A percentile compares a stretch with the other conserved stretches of the same genome.
phyloP scores from a whole-genome alignment of 139 green algal genomes.

The Gonium pectorale region DNA sequence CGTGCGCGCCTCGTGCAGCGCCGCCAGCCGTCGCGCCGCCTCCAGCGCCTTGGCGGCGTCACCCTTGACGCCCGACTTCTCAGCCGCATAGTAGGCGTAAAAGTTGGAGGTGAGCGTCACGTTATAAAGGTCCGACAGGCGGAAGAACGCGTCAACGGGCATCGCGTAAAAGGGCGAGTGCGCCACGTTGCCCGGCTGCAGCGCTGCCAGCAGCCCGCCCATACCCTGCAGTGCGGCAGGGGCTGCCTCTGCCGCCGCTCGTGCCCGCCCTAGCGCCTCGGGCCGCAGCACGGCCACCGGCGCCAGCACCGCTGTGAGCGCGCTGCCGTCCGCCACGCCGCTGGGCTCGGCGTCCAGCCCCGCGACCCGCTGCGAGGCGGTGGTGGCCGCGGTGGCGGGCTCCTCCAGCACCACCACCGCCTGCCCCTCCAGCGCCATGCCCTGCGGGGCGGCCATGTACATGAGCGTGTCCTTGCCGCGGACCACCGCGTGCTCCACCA shows the following conservation, averaged over 20 bases:
- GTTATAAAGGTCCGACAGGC: slow-evolving; percentile 22
- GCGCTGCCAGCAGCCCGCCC: not conserved
- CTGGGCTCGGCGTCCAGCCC: not conserved
- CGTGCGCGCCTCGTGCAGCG: slow-evolving; percentile 28
- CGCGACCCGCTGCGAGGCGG: slow-evolving; percentile 7
- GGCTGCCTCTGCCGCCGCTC: not conserved
- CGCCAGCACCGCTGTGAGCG: slow-evolving; percentile 31
- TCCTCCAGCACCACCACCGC: slow-evolving; percentile 31
- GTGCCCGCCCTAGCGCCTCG: slow-evolving; percentile 11
- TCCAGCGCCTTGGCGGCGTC: slow-evolving; percentile 38
- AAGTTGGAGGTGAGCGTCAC: slow-evolving; percentile 31
- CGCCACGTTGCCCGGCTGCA: slow-evolving; percentile 8
- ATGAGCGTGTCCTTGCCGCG: slow-evolving; percentile 55
- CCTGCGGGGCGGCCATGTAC: slow-evolving; percentile 24
- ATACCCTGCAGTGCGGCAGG: not conserved
- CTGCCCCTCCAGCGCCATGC: slow-evolving; percentile 20
- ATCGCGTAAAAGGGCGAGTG: slow-evolving; percentile 33
- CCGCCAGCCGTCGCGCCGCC: slow-evolving; percentile 12
- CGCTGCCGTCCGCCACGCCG: not conserved
- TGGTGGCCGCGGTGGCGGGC: not conserved
- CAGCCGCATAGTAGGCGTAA: slow-evolving; percentile 26
- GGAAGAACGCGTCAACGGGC: slow-evolving; percentile 37
- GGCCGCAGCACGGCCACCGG: slow-evolving; percentile 38
- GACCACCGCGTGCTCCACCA: slow-evolving; percentile 58
- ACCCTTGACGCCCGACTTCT: slow-evolving; percentile 30